These are phyloP conservation scores for Spinellus fusiger DNA, from an alignment of 192 early-diverging fungal genomes.

Conservation along the genomic window DNA sequence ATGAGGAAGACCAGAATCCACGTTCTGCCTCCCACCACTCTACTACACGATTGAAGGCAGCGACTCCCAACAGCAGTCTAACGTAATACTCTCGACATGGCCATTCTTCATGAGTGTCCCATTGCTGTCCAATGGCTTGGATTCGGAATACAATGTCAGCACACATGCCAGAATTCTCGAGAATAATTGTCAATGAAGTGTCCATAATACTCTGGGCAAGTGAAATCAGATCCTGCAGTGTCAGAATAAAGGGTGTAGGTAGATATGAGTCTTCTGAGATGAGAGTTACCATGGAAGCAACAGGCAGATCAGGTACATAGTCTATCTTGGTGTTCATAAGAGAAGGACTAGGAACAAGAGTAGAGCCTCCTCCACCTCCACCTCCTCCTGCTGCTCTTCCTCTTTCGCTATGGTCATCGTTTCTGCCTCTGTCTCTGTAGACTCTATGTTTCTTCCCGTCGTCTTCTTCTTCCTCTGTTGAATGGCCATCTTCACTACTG, in stretches of 20 bases:
- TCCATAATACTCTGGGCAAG: slow-evolving; percentile 71
- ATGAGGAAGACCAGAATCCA: slow-evolving; percentile 48
- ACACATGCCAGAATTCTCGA: slow-evolving; percentile 57
- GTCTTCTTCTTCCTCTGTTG: slow-evolving; percentile 15
- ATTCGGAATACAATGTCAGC: slow-evolving; percentile 52
- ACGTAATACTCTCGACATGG: slow-evolving; percentile 57
- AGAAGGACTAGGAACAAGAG: too few species aligned
- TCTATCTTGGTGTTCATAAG: background rate
- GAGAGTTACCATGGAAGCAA: slow-evolving; percentile 26
- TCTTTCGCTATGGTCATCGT: background rate
- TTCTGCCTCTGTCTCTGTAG: background rate
- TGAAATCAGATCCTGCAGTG: slow-evolving; percentile 61
- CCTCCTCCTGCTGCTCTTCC: background rate
- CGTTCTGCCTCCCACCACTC: slow-evolving; percentile 77
- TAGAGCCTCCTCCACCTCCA: background rate
- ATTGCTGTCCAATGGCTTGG: slow-evolving; percentile 53
- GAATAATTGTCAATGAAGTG: slow-evolving; percentile 46
- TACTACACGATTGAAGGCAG: slow-evolving; percentile 69
- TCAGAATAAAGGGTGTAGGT: slow-evolving; percentile 53
- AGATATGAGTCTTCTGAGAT: slow-evolving; percentile 51
- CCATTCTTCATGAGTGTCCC: slow-evolving; percentile 63
- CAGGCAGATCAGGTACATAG: background rate
- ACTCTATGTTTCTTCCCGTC: background rate
- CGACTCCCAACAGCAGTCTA: slow-evolving; percentile 67
- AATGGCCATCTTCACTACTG: slow-evolving; percentile 26